phyloP scores from a whole-genome alignment of 768 basidiomycete species.

The Boletus insuetus region DNA sequence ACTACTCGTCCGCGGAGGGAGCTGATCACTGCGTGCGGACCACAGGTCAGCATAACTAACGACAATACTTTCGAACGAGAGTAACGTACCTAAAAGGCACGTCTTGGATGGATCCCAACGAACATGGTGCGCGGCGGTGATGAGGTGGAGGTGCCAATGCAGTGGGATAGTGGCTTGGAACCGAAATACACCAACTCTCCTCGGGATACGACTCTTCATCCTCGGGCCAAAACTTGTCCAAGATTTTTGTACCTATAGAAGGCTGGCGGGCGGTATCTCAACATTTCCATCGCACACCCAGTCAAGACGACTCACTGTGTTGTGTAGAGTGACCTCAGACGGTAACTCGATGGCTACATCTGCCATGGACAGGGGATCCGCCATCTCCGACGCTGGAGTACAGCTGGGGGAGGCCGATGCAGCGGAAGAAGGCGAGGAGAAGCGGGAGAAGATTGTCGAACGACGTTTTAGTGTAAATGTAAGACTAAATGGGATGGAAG shows the following conservation, averaged over 20 bases:
- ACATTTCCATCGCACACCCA: neutral
- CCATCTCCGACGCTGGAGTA: constrained; percentile 18
- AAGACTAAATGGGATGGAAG: constrained; percentile 21
- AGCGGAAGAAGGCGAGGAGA: constrained; percentile 1
- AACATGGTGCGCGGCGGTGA: constrained; percentile 24
- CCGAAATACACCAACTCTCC: constrained; percentile 14
- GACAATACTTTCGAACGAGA: neutral
- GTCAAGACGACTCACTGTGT: constrained; percentile 15
- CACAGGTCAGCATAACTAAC: neutral
- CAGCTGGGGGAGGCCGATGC: constrained; percentile 9
- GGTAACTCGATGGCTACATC: neutral
- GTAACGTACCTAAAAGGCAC: constrained; percentile 14
- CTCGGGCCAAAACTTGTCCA: constrained; percentile 33
- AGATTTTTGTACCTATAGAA: constrained; percentile 26
- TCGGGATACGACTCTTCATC: constrained; percentile 22
- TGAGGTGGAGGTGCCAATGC: constrained; percentile 30
- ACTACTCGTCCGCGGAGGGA: constrained; percentile 13
- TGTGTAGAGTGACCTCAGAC: neutral
- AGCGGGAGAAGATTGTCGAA: constrained; percentile 25
- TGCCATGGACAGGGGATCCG: constrained; percentile 17
- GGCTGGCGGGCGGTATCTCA: constrained; percentile 20
- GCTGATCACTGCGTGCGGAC: constrained; percentile 14
- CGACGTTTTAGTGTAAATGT: constrained; percentile 20
- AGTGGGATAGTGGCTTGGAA: constrained; percentile 11
- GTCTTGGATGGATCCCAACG: constrained; percentile 6